Evolutionary conservation across 2,329 filamentous ascomycete species (phyloP), one percentile per base, ranked within the genome.

Genomic region (Aspergillus tamarii): DNA sequence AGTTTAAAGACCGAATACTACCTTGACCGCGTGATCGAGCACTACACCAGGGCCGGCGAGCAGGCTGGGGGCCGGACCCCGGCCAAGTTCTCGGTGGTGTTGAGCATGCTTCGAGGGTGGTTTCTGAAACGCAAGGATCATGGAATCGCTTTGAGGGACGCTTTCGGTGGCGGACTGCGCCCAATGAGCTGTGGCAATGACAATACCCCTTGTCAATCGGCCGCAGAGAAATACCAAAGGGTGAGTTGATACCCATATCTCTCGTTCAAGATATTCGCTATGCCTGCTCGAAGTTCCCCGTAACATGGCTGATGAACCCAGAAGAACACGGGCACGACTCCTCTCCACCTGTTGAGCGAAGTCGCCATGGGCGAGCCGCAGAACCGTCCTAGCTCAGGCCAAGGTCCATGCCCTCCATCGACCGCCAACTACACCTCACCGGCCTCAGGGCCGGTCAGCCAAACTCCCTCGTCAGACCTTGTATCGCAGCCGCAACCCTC

Each of bases 101-200:
- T 93, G 11, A 81, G 85, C 57, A 90, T 93, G 88, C 78, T 94
- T 30, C 86, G 87, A 48, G 85, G 84, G 30, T 92, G 90, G 90
- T 91, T 91, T 73, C 75, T 73, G 64, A 82, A 80, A 65, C 85
- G 71, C 81, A 87, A 74, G 52, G 77, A 77, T 56, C 73, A 78
- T 58, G 66, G 69, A 7, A 61, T 63, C 5, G 69, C 62, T 4
- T 43, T 74, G 34, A 70, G 68, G 36, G 71, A 76, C 50, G 65
- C 69, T 0, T 72, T 77, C 10, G 64, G 65, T 48, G 21, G 48
- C 21, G 36, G 58, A 61, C 16, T 8, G 56, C 52, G 60, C 66
- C 34, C 56, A 34, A 52, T n/a, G 43, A 28, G 30, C 34, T 14
- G 4, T 43, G 6, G 58, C 59, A 28, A 39, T 53, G 19, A 59